Percentiles rank a stretch among this genome's conserved stretches.
phyloP scores from a whole-genome alignment of 306 rosid genomes.

The Acacia melanoxylon region DNA sequence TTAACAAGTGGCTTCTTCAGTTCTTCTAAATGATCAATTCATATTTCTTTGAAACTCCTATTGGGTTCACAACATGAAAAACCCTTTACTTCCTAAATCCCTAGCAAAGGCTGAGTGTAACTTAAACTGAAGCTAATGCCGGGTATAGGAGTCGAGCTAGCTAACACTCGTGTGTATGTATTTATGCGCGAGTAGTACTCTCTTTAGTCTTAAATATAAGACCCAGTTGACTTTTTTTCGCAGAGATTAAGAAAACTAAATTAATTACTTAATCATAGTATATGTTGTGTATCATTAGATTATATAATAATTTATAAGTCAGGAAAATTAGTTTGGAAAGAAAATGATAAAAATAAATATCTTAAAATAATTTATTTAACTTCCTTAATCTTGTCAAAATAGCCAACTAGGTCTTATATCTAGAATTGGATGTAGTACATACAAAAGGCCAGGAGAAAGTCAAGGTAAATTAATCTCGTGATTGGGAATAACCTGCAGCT shows the following conservation, averaged over 20 bases:
- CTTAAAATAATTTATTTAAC: too few relatives aligned
- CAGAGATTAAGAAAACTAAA: too few relatives aligned
- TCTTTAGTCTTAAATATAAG: too few relatives aligned
- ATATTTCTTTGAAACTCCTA: neutral
- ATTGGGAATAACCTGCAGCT: neutral
- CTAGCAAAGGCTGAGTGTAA: neutral
- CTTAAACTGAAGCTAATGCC: neutral
- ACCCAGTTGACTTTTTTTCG: too few relatives aligned
- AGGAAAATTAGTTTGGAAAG: too few relatives aligned
- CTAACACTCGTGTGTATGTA: neutral
- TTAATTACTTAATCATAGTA: too few relatives aligned
- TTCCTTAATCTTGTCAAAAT: too few relatives aligned
- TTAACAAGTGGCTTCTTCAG: neutral
- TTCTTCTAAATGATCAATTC: neutral
- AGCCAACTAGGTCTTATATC: too few relatives aligned
- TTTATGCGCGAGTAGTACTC: neutral
- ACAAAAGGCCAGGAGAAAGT: slow-evolving; percentile 7
- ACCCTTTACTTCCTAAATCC: neutral
- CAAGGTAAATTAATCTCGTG: neutral
- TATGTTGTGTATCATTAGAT: too few relatives aligned
- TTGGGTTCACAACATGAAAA: neutral
- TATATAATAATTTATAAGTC: too few relatives aligned
- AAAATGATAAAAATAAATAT: too few relatives aligned
- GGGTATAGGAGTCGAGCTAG: neutral
- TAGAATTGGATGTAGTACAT: neutral